phyloP scores from a whole-genome alignment of 1,284 basidiomycete genomes.

The Paramarasmius palmivorus region DNA sequence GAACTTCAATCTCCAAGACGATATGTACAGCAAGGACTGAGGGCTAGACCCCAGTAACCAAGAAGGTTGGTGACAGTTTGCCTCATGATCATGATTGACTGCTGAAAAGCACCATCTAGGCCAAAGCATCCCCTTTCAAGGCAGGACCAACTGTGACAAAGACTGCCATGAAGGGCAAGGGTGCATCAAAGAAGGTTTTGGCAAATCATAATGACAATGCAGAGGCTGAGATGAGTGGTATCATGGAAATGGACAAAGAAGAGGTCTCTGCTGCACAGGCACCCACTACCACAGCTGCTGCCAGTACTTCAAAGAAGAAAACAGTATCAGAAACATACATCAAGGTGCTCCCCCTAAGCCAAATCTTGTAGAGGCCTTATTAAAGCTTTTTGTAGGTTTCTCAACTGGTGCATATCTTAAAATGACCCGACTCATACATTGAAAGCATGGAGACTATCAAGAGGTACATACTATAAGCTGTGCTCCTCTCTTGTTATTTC shows the following conservation, averaged over 20 bases:
- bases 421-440: constrained; percentile 98
- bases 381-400: constrained; percentile 65
- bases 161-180: constrained; percentile 35
- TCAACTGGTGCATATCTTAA: constrained; percentile 95
- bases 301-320: constrained; percentile 63
- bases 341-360: constrained; percentile 58
- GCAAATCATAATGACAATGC: constrained; percentile 64
- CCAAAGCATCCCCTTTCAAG: constrained; percentile 30
- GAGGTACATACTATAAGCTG: constrained; percentile 52
- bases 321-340: constrained; percentile 91
- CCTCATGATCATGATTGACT: constrained; percentile 14
- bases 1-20: constrained; percentile 56
- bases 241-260: constrained; percentile 41
- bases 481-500: background rate
- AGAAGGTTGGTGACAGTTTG: constrained; percentile 49
- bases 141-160: constrained; percentile 34
- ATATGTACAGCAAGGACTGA: constrained; percentile 63
- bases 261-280: constrained; percentile 43
- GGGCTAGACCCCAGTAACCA: constrained; percentile 57
- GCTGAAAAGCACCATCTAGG: constrained; percentile 20
- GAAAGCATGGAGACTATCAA: constrained; percentile 91
- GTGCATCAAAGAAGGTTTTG: constrained; percentile 63
- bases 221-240: constrained; percentile 22
- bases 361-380: background rate
- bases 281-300: constrained; percentile 29